Evolutionary conservation across 1,284 basidiomycete genomes (phyloP).

Genomic region (Entoloma clypeatum): DNA sequence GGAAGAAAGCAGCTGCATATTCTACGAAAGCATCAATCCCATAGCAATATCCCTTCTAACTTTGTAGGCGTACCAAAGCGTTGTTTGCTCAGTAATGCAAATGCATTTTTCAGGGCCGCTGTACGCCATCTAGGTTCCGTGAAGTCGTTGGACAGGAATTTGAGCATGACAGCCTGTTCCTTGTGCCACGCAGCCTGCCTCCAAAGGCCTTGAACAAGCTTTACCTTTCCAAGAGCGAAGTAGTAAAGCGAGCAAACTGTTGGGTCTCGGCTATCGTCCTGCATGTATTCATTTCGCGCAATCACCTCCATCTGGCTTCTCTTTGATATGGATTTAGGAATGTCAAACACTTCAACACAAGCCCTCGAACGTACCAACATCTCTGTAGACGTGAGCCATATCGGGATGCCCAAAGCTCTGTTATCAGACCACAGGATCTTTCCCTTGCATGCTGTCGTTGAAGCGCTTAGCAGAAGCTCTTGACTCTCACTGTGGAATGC

Average conservation of each 20-base stretch:
- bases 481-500: slow-evolving; percentile 93
- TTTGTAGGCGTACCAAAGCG: slow-evolving; percentile 69
- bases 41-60: neutral
- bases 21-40: slow-evolving; percentile 43
- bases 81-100: slow-evolving; percentile 85
- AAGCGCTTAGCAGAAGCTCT: slow-evolving; percentile 72
- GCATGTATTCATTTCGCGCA: slow-evolving; percentile 90
- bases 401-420: slow-evolving; percentile 77
- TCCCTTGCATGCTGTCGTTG: slow-evolving; percentile 66
- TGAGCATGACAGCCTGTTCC: slow-evolving; percentile 88
- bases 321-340: slow-evolving; percentile 34
- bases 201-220: slow-evolving; percentile 94
- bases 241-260: slow-evolving; percentile 89
- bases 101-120: slow-evolving; percentile 96
- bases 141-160: slow-evolving; percentile 93
- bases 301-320: slow-evolving; percentile 83
- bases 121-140: slow-evolving; percentile 82
- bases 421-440: slow-evolving; percentile 91
- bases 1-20: slow-evolving; percentile 97
- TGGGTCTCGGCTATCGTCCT: slow-evolving; percentile 83
- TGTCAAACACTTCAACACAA: too few relatives aligned
- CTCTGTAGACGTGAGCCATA: slow-evolving; percentile 83
- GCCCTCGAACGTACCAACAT: slow-evolving; percentile 73
- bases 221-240: slow-evolving; percentile 90
- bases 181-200: slow-evolving; percentile 92